Conservation (phyloP, 306 rosid genomes). For the Vigna angularis region DNA sequence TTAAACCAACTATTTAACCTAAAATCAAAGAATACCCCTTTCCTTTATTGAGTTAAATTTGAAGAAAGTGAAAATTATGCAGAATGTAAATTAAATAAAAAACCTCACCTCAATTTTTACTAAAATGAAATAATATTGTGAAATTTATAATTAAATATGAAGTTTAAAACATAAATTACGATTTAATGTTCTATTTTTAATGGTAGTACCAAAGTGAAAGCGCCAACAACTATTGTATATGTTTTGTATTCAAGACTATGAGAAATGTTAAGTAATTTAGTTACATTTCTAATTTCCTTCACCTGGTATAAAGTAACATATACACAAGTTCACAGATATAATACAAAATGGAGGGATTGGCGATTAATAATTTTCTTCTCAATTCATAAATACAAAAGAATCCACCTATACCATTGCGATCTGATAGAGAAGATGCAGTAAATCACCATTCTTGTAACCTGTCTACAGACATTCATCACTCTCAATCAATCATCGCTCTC, state of each 20-base stretch:
- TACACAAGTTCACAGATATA: constrained; percentile 45
- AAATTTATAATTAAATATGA: background rate
- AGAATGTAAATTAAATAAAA: too few relatives aligned
- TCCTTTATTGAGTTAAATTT: too few relatives aligned
- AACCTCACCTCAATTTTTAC: too few relatives aligned
- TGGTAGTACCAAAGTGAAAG: background rate
- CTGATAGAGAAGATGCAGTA: constrained; percentile 34
- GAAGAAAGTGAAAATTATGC: too few relatives aligned
- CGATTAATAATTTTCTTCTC: constrained; percentile 13
- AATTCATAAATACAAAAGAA: constrained; percentile 46
- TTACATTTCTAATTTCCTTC: constrained; percentile 33
- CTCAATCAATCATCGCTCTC: constrained; percentile 51
- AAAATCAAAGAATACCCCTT: too few relatives aligned
- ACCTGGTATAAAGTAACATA: constrained; percentile 34
- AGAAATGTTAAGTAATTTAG: background rate
- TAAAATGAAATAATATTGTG: background rate
- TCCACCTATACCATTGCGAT: constrained; percentile 41
- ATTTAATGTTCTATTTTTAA: background rate
- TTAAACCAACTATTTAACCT: too few relatives aligned
- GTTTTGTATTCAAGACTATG: constrained; percentile 9
- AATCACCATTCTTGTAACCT: constrained; percentile 37
- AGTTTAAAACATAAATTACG: background rate
- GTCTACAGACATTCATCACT: constrained; percentile 21
- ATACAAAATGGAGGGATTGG: constrained; percentile 47
- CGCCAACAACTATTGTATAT: background rate